These are phyloP conservation scores for Ophiostoma tasmaniense DNA, from an alignment of 2,329 filamentous ascomycete species.

Conservation along the genomic window DNA sequence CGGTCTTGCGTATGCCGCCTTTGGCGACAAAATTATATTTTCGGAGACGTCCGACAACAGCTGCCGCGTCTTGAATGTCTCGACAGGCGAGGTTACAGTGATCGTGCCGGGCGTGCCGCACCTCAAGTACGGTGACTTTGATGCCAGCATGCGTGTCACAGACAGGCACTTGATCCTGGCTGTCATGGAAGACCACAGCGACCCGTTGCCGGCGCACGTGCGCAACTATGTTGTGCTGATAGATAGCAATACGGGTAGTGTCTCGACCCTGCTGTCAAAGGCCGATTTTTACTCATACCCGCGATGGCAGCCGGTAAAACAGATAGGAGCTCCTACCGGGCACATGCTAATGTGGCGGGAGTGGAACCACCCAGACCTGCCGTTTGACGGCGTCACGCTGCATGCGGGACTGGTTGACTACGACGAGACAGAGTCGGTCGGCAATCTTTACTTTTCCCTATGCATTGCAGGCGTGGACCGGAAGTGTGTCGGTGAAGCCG, in stretches of 20 bases:
- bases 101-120: conserved; percentile 27
- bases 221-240: conserved; percentile 30
- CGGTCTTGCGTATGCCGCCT: conserved; percentile 36
- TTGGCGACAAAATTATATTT: conserved; percentile 34
- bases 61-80: conserved; percentile 36
- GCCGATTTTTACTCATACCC: not conserved
- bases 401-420: conserved; percentile 14
- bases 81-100: conserved; percentile 27
- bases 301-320: conserved; percentile 26
- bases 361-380: conserved; percentile 32
- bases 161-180: conserved; percentile 36
- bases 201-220: conserved; percentile 25
- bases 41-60: conserved; percentile 35
- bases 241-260: conserved; percentile 31
- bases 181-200: conserved; percentile 42
- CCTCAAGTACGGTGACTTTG: conserved; percentile 40
- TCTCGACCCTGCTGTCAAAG: conserved; percentile 24
- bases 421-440: not conserved
- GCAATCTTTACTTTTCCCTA: not conserved
- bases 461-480: conserved; percentile 35
- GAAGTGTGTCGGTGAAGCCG: conserved; percentile 41
- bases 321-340: conserved; percentile 29
- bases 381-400: not conserved
- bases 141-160: conserved; percentile 22
- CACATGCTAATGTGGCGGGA: conserved; percentile 41